Conservation (phyloP, 2,329 filamentous ascomycete species). For the Talaromyces albobiverticillius region DNA sequence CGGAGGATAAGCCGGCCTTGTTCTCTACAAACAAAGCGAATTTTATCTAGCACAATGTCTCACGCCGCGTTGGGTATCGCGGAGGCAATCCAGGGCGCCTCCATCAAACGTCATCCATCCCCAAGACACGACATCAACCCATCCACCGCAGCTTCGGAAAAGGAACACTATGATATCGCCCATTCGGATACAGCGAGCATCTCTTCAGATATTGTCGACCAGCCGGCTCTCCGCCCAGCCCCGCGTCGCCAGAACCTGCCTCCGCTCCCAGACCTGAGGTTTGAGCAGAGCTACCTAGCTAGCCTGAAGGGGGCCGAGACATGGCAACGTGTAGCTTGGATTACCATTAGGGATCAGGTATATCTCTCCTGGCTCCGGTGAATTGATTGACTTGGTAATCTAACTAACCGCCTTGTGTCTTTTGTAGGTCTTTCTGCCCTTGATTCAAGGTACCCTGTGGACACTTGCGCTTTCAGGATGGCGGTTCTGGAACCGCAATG, state of each 20-base stretch:
- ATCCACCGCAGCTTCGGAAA: slow-evolving; percentile 68
- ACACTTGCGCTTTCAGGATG: slow-evolving; percentile 81
- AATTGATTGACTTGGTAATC: slow-evolving; percentile 35
- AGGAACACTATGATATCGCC: slow-evolving; percentile 55
- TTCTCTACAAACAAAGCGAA: neutral
- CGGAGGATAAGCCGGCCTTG: neutral
- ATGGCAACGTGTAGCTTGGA: slow-evolving; percentile 75
- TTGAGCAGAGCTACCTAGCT: slow-evolving; percentile 96
- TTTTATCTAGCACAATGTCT: neutral
- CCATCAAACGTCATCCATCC: slow-evolving; percentile 71
- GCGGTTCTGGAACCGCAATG: slow-evolving; percentile 82
- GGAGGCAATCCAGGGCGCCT: slow-evolving; percentile 75
- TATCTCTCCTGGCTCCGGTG: neutral
- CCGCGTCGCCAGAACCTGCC: slow-evolving; percentile 58
- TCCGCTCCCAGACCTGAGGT: slow-evolving; percentile 75
- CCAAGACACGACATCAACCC: slow-evolving; percentile 75
- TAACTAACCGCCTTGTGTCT: neutral
- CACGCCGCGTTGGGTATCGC: slow-evolving; percentile 63
- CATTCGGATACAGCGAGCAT: slow-evolving; percentile 39
- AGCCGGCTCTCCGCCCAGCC: slow-evolving; percentile 32
- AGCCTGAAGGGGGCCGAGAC: slow-evolving; percentile 78
- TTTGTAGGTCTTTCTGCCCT: slow-evolving; percentile 72
- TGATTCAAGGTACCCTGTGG: slow-evolving; percentile 86
- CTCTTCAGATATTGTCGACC: slow-evolving; percentile 47
- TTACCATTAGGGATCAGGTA: slow-evolving; percentile 83